A percentile compares a stretch with the other conserved stretches of the same genome.
Conservation (phyloP, 108 stramenopile genomes). For the Heterococcus sp. region DNA sequence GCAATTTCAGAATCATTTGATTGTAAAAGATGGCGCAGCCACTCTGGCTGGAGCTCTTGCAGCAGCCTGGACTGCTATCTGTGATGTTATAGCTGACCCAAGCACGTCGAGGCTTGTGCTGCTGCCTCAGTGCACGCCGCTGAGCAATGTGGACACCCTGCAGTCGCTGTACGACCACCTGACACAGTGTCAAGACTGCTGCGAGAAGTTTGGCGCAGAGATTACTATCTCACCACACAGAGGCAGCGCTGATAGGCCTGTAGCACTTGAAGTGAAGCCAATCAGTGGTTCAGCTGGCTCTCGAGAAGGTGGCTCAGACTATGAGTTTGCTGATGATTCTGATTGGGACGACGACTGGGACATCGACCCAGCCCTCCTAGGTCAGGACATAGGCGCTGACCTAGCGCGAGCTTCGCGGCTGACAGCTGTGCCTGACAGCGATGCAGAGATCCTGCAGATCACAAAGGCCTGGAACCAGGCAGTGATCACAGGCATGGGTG, state of each 20-base stretch:
- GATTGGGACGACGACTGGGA: conserved; percentile 49
- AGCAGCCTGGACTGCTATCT: conserved; percentile 8
- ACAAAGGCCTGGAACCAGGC: conserved; percentile 43
- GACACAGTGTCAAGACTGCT: conserved; percentile 39
- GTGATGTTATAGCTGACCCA: conserved; percentile 21
- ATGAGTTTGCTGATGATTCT: conserved; percentile 14
- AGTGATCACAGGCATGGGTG: conserved; percentile 83
- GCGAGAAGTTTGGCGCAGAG: conserved; percentile 27
- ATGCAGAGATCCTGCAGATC: conserved; percentile 22
- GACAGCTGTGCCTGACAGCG: conserved; percentile 14
- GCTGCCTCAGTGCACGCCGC: conserved; percentile 28
- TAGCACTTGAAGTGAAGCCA: conserved; percentile 1
- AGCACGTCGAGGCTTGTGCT: conserved; percentile 3
- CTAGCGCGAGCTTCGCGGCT: background rate
- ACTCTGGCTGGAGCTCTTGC: conserved; percentile 26
- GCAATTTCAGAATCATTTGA: background rate
- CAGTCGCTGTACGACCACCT: conserved; percentile 35
- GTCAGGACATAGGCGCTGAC: conserved; percentile 31
- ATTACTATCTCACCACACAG: conserved; percentile 19
- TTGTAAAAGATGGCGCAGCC: conserved; percentile 62
- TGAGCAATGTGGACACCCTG: conserved; percentile 10
- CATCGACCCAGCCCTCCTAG: conserved; percentile 42
- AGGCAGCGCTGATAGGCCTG: background rate
- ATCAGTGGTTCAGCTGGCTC: conserved; percentile 5
- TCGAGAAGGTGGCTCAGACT: background rate